phyloP scores from a whole-genome alignment of 805 yeast genomes.

The Barnettozyma populi region DNA sequence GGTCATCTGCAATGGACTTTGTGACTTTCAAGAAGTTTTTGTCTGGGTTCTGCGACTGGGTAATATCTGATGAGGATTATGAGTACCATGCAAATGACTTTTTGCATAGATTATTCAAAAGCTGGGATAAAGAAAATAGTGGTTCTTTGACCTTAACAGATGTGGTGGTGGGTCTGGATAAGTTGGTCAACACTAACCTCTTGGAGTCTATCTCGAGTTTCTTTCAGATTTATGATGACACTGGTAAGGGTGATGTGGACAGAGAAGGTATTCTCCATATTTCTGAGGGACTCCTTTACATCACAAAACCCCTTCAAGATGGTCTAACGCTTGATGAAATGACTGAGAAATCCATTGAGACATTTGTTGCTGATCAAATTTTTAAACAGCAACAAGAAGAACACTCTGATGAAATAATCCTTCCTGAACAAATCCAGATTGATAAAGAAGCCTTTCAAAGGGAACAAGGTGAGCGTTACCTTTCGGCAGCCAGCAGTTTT shows the following conservation, averaged over 20 bases:
- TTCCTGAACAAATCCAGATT: slow-evolving; percentile 57
- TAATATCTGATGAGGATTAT: slow-evolving; percentile 33
- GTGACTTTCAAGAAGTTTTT: slow-evolving; percentile 68
- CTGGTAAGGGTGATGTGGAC: slow-evolving; percentile 54
- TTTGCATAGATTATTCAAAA: slow-evolving; percentile 54
- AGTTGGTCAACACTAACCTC: slow-evolving; percentile 63
- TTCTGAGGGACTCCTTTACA: slow-evolving; percentile 79
- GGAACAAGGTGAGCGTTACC: slow-evolving; percentile 71
- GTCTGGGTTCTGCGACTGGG: slow-evolving; percentile 80
- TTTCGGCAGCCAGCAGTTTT: slow-evolving; percentile 82
- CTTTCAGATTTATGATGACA: slow-evolving; percentile 66
- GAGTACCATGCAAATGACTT: slow-evolving; percentile 41
- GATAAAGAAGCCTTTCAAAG: slow-evolving; percentile 57
- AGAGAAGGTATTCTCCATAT: slow-evolving; percentile 76
- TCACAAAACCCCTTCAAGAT: slow-evolving; percentile 85
- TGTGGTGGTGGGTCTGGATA: slow-evolving; percentile 68
- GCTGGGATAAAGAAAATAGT: slow-evolving; percentile 60
- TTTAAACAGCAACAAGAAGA: slow-evolving; percentile 30
- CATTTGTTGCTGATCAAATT: slow-evolving; percentile 60
- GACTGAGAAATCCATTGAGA: slow-evolving; percentile 59
- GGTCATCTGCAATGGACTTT: slow-evolving; percentile 65
- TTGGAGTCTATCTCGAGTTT: slow-evolving; percentile 76
- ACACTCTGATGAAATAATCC: slow-evolving; percentile 33
- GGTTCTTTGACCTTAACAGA: slow-evolving; percentile 63
- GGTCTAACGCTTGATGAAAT: slow-evolving; percentile 58